Evolutionary conservation across 2,329 filamentous ascomycete genomes (phyloP), one percentile per base, ranked within the genome.

Genomic region (Aspergillus brunneoviolaceus): DNA sequence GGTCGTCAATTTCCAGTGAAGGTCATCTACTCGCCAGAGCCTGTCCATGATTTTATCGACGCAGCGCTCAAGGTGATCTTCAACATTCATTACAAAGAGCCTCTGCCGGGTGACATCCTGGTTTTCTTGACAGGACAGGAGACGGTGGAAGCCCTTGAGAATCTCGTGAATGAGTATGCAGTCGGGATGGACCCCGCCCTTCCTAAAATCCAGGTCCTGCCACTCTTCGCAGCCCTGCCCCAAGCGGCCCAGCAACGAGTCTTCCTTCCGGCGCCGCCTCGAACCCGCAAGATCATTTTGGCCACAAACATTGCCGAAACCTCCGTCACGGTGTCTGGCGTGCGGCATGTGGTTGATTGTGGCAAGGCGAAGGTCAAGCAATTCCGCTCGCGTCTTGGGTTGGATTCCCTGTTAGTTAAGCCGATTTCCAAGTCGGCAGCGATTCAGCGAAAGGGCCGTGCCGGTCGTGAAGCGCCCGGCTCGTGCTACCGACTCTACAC

Each of bases 261-360:
- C 10, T 98, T 99, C 73, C 82, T 88, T 57, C 89, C 90, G 1
- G 84, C 90, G 23, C 85, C 86, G 0, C 86, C 86, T 58, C 85
- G 87, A 2, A 96, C 91, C 0, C 85, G 95, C 49, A 98, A 98
- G 72, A 84, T 98, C 12, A 92, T 99, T 0, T 80, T 99, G 0
- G 89, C 93, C 0, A 99, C 95, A 14, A 99, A 99, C 70, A 98
- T 99, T 69, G 95, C 95, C n/a, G 95, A 99, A 75, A 98, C 95
- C 0, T 98, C 95, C 1, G 90, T 99, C 60, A 99, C 95, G 0
- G 93, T 99, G 0, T 90, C 94, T 0, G 95, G 95, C 2, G 92
- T 99, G 6, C 87, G 91, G 4, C 95, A 90, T 67, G 94, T 99
- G 10, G 84, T 99, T 21, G 95, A 99, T 72, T 90, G 90, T 58